Evolutionary conservation across 106 monocot genomes (phyloP), one percentile per base, ranked within the genome.

Genomic region (Vanilla planifolia): DNA sequence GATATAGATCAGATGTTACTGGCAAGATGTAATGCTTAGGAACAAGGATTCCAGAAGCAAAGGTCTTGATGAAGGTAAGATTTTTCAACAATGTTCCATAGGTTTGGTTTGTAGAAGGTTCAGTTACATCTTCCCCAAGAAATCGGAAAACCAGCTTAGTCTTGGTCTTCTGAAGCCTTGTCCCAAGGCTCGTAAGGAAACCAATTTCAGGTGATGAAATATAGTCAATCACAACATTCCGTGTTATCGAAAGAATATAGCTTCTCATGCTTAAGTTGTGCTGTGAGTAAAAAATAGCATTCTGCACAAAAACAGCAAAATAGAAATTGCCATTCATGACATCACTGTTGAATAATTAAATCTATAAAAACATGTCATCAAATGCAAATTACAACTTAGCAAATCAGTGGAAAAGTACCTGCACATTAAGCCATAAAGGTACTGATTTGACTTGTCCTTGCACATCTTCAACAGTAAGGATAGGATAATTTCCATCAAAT

Each of bases 11-110:
- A 51, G 64, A 16, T 44, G 77, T 77, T 13, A 80, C 63, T 8
- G 83, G 85, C 94, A 89, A 94, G 44, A 94, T 89, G 55, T 94
- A 94, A 24, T 67, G 26, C 48, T 89, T 94, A 16, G 94, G 94
- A 47, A 94, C 64, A 51, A 94, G 72, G 61, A 94, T 86, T 62
- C 94, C 94, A 17, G 89, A 69, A 4, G 94, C 89, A 64, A 94
- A 83, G 23, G 89, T 70, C 75, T 83, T 86, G 61, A 94, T 70
- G 46, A 78, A 80, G 36, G 89, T 89, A 58, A 94, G 77, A 46
- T 94, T 94, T 27, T 74, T 83, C 59, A 71, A 47, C 41, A 95
- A 62, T 24, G 80, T 67, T 16, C 60, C 61, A 69, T 95, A 95
- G 25, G 85, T 80, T 67, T 78, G 64, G 43, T 89, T 86, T 24